Percentiles rank a stretch among this genome's conserved stretches.
These are phyloP conservation scores for Fusarium pilosicola DNA, from an alignment of 2,329 filamentous ascomycete species.

Conservation along the genomic window DNA sequence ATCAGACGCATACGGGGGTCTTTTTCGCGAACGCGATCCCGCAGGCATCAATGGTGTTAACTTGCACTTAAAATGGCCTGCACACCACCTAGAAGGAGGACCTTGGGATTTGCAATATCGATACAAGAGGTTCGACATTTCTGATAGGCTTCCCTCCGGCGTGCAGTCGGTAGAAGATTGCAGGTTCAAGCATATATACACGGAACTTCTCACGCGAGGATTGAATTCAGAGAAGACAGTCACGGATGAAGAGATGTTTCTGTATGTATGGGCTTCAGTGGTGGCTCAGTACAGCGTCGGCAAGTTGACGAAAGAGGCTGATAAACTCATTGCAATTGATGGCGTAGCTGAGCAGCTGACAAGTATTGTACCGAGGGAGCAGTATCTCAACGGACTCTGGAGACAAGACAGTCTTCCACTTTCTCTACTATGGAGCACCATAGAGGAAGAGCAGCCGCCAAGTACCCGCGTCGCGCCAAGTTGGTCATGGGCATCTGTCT, in stretches of 20 bases:
- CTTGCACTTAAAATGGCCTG: not conserved
- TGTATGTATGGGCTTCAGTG: conserved; percentile 7
- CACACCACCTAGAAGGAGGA: not conserved
- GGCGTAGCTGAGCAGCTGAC: conserved; percentile 2
- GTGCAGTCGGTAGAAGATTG: not conserved
- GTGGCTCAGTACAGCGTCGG: conserved; percentile 5
- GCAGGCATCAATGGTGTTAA: not conserved
- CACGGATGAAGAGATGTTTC: not conserved
- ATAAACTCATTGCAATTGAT: conserved; percentile 1
- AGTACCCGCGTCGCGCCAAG: not conserved
- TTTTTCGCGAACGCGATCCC: not conserved
- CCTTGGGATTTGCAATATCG: conserved; percentile 1
- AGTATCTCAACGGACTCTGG: conserved; percentile 4
- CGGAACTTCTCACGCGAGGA: not conserved
- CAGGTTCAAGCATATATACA: conserved; percentile 9
- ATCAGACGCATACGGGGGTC: not conserved
- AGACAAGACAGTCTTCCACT: not conserved
- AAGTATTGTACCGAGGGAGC: not conserved
- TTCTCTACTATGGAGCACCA: not conserved
- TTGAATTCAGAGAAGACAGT: fast-evolving
- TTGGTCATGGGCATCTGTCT: conserved; percentile 9
- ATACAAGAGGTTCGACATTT: not conserved
- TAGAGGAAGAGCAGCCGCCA: not conserved
- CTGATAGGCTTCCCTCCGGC: not conserved
- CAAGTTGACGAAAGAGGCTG: not conserved